Evolutionary conservation across 176 grass and related monocot species (phyloP).

Genomic region (Coix lacrymajobi): DNA sequence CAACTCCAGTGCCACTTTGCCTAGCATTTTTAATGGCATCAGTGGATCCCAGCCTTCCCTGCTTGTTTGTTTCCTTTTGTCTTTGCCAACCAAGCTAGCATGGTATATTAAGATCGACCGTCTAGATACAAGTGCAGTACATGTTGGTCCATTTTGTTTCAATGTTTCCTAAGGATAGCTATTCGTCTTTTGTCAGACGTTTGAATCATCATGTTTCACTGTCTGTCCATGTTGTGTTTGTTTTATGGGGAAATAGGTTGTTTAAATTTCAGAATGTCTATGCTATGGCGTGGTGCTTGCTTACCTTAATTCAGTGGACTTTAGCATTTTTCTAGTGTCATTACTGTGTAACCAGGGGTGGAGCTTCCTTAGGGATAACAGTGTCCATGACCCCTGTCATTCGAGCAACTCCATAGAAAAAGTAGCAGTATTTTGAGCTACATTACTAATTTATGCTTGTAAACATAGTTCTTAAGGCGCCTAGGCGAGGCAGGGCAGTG

Average conservation of each 20-base stretch:
- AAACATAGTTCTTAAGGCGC: no score
- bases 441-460: neutral
- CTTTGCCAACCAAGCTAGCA: neutral
- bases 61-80: neutral
- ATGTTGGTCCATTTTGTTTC: neutral
- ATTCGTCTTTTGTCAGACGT: neutral
- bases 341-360: neutral
- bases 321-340: neutral
- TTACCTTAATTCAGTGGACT: neutral
- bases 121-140: neutral
- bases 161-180: no score
- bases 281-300: neutral
- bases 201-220: neutral
- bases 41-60: neutral
- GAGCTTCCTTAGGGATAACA: neutral
- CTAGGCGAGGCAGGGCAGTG: no score
- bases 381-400: neutral
- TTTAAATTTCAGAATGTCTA: neutral
- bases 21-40: neutral
- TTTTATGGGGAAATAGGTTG: neutral
- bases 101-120: neutral
- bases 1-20: neutral
- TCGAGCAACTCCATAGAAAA: neutral
- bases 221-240: neutral
- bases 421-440: neutral